These are phyloP conservation scores for Podila minutissima DNA, from an alignment of 192 early-diverging fungal genomes.

Conservation along the genomic window DNA sequence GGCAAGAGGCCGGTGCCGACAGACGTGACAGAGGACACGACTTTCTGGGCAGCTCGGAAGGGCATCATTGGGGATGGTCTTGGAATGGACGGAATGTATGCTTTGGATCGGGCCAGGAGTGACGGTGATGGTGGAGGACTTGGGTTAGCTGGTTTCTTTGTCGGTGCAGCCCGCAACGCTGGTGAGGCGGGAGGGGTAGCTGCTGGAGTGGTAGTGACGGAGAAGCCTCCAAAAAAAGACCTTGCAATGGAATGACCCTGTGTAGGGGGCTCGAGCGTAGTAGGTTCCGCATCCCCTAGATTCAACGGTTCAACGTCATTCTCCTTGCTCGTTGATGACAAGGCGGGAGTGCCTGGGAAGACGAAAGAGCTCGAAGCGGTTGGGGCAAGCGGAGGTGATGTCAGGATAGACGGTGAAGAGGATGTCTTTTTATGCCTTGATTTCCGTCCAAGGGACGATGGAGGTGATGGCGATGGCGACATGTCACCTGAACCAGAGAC, in stretches of 20 bases:
- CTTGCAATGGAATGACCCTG: not conserved
- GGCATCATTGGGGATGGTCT: constrained; percentile 40
- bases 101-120: constrained; percentile 29
- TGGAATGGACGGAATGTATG: constrained; percentile 31
- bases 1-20: constrained; percentile 44
- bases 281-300: not conserved
- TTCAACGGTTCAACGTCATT: constrained; percentile 34
- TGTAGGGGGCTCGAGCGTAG: not conserved
- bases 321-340: constrained; percentile 12
- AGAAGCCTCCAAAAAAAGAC: constrained; percentile 20
- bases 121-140: constrained; percentile 43
- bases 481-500: not conserved
- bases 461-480: constrained; percentile 1
- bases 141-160: not conserved
- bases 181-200: constrained; percentile 45
- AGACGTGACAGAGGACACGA: constrained; percentile 38
- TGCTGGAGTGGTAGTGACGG: constrained; percentile 17
- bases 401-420: constrained; percentile 24
- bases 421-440: constrained; percentile 42
- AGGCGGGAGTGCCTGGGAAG: not conserved
- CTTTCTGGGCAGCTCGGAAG: constrained; percentile 35
- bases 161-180: constrained; percentile 12
- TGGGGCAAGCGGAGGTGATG: constrained; percentile 28
- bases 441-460: not conserved
- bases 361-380: not conserved